phyloP scores from a whole-genome alignment of 2,329 filamentous ascomycete species.

The Volutella citrinella region DNA sequence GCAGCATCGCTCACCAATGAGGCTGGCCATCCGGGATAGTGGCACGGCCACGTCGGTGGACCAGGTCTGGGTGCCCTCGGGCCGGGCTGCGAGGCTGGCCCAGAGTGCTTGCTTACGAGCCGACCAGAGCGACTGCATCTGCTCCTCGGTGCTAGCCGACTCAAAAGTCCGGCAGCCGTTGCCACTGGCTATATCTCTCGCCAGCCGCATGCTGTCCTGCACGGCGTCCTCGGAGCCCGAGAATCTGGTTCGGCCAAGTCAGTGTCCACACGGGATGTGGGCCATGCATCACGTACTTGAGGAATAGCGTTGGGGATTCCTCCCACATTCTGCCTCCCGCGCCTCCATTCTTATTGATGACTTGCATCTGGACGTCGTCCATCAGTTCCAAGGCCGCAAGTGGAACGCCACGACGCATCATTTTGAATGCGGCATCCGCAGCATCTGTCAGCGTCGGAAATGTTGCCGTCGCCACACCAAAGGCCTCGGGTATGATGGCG shows the following conservation, averaged over 20 bases:
- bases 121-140: constrained; percentile 70
- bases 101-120: constrained; percentile 73
- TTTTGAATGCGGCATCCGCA: constrained; percentile 58
- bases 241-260: constrained; percentile 38
- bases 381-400: constrained; percentile 65
- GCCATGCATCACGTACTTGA: constrained; percentile 55
- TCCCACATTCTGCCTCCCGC: constrained; percentile 60
- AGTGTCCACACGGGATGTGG: too few species aligned
- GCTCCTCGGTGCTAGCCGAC: constrained; percentile 62
- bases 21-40: constrained; percentile 66
- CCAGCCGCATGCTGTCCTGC: constrained; percentile 53
- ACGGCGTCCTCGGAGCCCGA: constrained; percentile 61
- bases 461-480: constrained; percentile 61
- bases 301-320: constrained; percentile 68
- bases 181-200: constrained; percentile 53
- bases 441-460: constrained; percentile 60
- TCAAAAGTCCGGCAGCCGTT: constrained; percentile 60
- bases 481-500: constrained; percentile 59
- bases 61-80: constrained; percentile 64
- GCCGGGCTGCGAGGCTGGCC: constrained; percentile 65
- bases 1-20: constrained; percentile 55
- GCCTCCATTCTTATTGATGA: constrained; percentile 62
- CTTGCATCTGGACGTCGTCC: constrained; percentile 64
- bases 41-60: constrained; percentile 81
- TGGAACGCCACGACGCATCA: constrained; percentile 63